Conservation (phyloP, 2,329 filamentous ascomycete species). For the Pezicula carpinea region DNA sequence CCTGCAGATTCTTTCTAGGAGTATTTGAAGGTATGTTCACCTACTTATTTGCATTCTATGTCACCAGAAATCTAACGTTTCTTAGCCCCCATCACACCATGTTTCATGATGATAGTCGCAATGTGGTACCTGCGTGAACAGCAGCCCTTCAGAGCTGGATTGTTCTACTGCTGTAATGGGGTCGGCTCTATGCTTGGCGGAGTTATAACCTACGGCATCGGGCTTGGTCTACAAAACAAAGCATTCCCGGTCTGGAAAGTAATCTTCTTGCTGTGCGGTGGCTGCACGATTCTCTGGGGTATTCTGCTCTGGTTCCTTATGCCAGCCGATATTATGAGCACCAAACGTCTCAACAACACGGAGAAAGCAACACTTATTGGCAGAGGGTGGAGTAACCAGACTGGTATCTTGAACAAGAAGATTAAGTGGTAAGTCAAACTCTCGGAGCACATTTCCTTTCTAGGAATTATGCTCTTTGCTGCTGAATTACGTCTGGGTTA, state of each 20-base stretch:
- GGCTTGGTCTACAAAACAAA: constrained; percentile 10
- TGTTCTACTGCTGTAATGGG: constrained; percentile 62
- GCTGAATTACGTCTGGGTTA: too few relatives aligned
- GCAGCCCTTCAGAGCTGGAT: constrained; percentile 53
- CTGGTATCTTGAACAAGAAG: constrained; percentile 32
- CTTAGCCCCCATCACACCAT: constrained; percentile 56
- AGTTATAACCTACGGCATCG: constrained; percentile 47
- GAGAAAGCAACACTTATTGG: constrained; percentile 40
- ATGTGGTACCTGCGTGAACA: constrained; percentile 69
- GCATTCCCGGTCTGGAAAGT: constrained; percentile 34
- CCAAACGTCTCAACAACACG: constrained; percentile 36
- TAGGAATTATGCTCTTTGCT: too few relatives aligned
- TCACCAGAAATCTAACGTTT: background rate
- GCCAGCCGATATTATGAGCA: constrained; percentile 38
- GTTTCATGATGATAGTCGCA: constrained; percentile 60
- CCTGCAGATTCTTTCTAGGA: constrained; percentile 61
- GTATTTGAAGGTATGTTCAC: constrained; percentile 53
- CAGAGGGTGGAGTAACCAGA: constrained; percentile 32
- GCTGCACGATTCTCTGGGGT: constrained; percentile 38
- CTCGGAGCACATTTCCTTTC: too few relatives aligned
- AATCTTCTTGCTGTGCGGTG: constrained; percentile 41
- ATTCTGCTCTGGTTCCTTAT: constrained; percentile 34
- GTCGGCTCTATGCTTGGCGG: constrained; percentile 55
- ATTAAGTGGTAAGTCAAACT: too few relatives aligned
- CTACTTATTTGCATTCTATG: constrained; percentile 35